Percentiles rank a stretch among this genome's conserved stretches.
These are phyloP conservation scores for Backusella circina DNA, from an alignment of 192 early-diverging fungal species.

Conservation along the genomic window DNA sequence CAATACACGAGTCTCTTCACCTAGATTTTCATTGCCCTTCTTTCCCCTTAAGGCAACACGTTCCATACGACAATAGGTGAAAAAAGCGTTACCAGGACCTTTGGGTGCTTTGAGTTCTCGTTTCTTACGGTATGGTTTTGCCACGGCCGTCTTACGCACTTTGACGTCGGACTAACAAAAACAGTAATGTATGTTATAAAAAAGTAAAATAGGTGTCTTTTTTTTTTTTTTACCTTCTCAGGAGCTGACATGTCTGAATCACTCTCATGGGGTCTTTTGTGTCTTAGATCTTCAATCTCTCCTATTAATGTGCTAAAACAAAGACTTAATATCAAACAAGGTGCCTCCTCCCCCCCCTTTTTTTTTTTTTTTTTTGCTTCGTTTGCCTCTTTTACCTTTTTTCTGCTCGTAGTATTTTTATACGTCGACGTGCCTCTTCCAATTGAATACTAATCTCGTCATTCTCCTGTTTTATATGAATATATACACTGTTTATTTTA, in stretches of 20 bases:
- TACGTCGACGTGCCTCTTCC: conserved; percentile 35
- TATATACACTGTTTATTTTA: too few relatives aligned
- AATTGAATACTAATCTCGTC: conserved; percentile 37
- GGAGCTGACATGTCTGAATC: conserved; percentile 4
- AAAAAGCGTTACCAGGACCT: conserved; percentile 40
- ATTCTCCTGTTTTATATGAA: conserved; percentile 54
- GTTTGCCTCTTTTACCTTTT: conserved; percentile 26
- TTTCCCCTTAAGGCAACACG: conserved; percentile 38
- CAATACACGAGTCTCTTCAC: conserved; percentile 34
- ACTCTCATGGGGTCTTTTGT: background rate
- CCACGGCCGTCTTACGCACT: background rate
- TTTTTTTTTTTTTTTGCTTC: background rate
- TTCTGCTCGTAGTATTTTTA: conserved; percentile 44
- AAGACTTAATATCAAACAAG: too few relatives aligned
- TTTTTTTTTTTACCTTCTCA: conserved; percentile 3
- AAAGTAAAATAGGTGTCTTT: too few relatives aligned
- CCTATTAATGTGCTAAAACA: background rate
- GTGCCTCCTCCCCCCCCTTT: too few relatives aligned
- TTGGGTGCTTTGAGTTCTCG: conserved; percentile 46
- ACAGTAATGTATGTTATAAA: too few relatives aligned
- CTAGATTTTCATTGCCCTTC: conserved; percentile 27
- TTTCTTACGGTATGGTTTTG: conserved; percentile 27
- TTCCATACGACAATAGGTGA: conserved; percentile 38
- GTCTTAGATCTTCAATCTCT: conserved; percentile 1
- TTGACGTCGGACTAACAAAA: conserved; percentile 1